Base-by-base conservation (phyloP, 345 rosid genomes). In the Populus ilicifolia region DNA sequence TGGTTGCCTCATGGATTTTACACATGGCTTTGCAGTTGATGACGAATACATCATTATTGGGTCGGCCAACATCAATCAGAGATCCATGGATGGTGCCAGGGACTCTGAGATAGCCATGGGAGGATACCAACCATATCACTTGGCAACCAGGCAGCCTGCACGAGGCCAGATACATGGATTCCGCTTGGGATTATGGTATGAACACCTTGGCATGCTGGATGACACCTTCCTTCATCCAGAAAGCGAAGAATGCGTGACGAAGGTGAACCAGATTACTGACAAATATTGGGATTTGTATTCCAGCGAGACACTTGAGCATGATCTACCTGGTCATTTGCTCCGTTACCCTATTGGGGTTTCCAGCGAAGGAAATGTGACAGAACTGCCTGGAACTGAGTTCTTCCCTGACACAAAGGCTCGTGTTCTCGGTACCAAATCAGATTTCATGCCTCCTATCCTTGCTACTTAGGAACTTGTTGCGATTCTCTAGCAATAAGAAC, bases 31-130 rank as follows among this genome's bases (percentile, higher is more conserved):
- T 70, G 89, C 89, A 96, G 98, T 96, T 86, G 99, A 96, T 70
- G 99, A 96, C 66, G 99, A 96, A 83, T 96, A 96, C 90, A 96
- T 94, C 14, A 92, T 94, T 12, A 65, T 96, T 72, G 99, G 98
- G 77, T 96, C 99, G 17, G 99, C 99, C 78, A 96, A 96, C 85
- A 96, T 96, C 78, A 96, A 96, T 90, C 98, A 94, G 83, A 85
- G 99, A 65, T 93, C 99, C 38, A 94, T 96, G 99, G 99, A 96
- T 61, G 99, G 99, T 62, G 94, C 98, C 56, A 88, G 98, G 85
- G 99, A 96, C 90, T 88, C 98, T 10, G 99, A 96, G 86, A 96
- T 96, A 76, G 99, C 99, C 59, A 92, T 96, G 97, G 99, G 99
- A 79, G 98, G 85, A 17, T 96, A 86, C 86, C 99, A 96, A 70